Evolutionary conservation across 2,329 filamentous ascomycete species (phyloP).

Genomic region (Ophiostoma quercus): DNA sequence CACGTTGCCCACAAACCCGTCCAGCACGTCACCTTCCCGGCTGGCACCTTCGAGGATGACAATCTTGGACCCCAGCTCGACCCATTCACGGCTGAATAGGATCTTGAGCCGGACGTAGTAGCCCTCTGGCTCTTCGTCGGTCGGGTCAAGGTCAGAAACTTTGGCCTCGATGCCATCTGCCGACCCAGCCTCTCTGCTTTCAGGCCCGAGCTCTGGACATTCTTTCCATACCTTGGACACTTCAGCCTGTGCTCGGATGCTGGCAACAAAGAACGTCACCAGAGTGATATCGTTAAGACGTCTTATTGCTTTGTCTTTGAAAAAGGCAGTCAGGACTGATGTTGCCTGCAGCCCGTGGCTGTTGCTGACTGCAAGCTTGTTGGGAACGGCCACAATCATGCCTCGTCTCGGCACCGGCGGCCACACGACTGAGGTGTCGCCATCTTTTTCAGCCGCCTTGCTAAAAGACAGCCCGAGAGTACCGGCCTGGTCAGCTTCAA

Average conservation of each 20-base stretch:
- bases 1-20: constrained; percentile 67
- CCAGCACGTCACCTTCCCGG: constrained; percentile 60
- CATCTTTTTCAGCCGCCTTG: too few species aligned
- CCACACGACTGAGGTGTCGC: neutral
- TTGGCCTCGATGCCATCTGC: constrained; percentile 40
- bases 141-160: constrained; percentile 44
- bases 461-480: constrained; percentile 72
- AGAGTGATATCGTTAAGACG: constrained; percentile 61
- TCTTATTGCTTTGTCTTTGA: constrained; percentile 58
- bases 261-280: constrained; percentile 81
- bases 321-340: constrained; percentile 65
- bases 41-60: constrained; percentile 67
- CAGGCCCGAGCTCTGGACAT: neutral
- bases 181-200: constrained; percentile 25
- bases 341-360: constrained; percentile 58
- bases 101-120: constrained; percentile 63
- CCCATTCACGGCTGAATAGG: constrained; percentile 64
- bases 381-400: constrained; percentile 69
- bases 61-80: constrained; percentile 65
- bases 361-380: constrained; percentile 52
- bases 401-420: constrained; percentile 61
- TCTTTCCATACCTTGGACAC: constrained; percentile 41
- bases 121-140: constrained; percentile 40
- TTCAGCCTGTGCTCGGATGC: constrained; percentile 74
- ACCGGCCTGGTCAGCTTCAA: constrained; percentile 78